These are phyloP conservation scores for Talinum fruticosum DNA, from an alignment of 148 eudicot species.

Conservation along the genomic window DNA sequence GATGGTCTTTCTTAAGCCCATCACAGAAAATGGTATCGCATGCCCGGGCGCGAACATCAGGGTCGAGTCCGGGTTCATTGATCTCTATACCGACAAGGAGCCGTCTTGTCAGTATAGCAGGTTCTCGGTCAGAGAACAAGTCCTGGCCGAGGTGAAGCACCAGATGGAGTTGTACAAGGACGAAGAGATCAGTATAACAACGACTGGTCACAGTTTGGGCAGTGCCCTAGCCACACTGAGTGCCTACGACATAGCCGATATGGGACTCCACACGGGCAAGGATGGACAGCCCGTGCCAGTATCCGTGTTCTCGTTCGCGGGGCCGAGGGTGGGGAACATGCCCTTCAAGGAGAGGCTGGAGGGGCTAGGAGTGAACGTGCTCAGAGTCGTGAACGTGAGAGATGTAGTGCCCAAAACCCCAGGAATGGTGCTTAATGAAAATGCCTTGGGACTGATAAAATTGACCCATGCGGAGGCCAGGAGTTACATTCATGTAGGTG, in stretches of 20 bases:
- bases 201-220: slow-evolving; percentile 80
- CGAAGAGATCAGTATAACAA: slow-evolving; percentile 67
- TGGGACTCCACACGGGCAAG: slow-evolving; percentile 36
- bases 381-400: slow-evolving; percentile 67
- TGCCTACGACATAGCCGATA: slow-evolving; percentile 64
- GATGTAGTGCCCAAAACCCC: slow-evolving; percentile 76
- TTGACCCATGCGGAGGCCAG: slow-evolving; percentile 42
- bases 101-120: slow-evolving; percentile 34
- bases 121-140: slow-evolving; percentile 55
- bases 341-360: slow-evolving; percentile 63
- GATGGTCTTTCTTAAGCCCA: slow-evolving; percentile 43
- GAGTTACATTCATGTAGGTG: slow-evolving; percentile 81
- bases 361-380: slow-evolving; percentile 61
- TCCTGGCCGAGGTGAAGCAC: slow-evolving; percentile 46
- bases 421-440: slow-evolving; percentile 63
- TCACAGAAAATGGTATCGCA: slow-evolving; percentile 35
- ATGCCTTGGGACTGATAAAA: slow-evolving; percentile 32
- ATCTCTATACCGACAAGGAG: slow-evolving; percentile 49
- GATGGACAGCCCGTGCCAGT: slow-evolving; percentile 28
- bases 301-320: slow-evolving; percentile 53
- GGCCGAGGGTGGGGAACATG: slow-evolving; percentile 72
- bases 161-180: slow-evolving; percentile 30
- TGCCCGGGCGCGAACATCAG: slow-evolving; percentile 41
- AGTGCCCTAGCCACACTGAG: slow-evolving; percentile 57
- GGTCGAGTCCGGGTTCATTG: slow-evolving; percentile 56